Conservation (phyloP, 768 basidiomycete genomes). For the Boletus insuetus region DNA sequence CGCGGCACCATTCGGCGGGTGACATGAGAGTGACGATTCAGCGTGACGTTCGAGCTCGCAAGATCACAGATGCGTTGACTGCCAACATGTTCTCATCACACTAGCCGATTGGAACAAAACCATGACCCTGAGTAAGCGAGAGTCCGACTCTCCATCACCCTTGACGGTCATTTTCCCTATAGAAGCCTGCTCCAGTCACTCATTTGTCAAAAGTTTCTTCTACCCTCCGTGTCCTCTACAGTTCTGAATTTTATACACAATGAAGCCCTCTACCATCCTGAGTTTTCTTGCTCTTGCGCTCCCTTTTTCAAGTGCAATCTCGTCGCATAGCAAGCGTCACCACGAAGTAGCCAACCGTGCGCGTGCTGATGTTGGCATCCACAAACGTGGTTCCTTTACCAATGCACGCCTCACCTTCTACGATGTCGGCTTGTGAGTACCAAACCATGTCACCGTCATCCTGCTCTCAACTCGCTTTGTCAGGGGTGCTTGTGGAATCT, state of each 20-base stretch:
- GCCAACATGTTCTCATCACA: conserved; percentile 9
- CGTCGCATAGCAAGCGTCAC: conserved; percentile 34
- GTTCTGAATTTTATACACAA: conserved; percentile 1
- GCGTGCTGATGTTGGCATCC: conserved; percentile 32
- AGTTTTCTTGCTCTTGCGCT: conserved; percentile 35
- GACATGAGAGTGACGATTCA: too few species aligned
- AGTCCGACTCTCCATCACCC: not conserved
- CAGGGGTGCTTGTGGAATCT: conserved; percentile 56
- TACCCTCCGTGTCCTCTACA: not conserved
- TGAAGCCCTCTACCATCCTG: conserved; percentile 31
- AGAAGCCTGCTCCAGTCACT: conserved; percentile 16
- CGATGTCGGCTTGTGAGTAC: conserved; percentile 46
- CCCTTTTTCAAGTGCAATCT: conserved; percentile 33
- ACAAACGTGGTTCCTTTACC: conserved; percentile 33
- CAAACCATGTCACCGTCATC: not conserved
- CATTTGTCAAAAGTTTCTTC: conserved; percentile 13
- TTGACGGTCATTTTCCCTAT: not conserved
- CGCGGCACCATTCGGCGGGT: too few species aligned
- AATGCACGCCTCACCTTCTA: conserved; percentile 51
- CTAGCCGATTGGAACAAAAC: conserved; percentile 24
- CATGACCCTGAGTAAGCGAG: not conserved
- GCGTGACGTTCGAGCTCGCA: too few species aligned
- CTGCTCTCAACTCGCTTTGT: not conserved
- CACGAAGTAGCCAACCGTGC: conserved; percentile 47
- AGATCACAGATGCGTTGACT: too few species aligned